Evolutionary conservation across 2,329 filamentous ascomycete species (phyloP), one percentile per base, ranked within the genome.

Genomic region (Magnaporthiopsis incrustans): DNA sequence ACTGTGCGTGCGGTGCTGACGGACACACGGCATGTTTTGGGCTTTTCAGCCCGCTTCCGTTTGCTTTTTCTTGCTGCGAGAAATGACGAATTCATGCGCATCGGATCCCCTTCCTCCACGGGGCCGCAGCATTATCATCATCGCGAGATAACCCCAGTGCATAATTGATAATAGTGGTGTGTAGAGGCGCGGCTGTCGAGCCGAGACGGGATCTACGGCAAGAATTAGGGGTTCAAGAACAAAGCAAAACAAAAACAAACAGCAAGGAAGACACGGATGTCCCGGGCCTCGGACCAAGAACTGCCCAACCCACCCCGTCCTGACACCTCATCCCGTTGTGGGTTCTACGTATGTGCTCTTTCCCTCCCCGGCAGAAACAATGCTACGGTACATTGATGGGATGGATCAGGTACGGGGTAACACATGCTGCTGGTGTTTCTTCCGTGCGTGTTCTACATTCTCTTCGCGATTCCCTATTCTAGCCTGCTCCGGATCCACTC

Each of bases 401-500:
- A 50, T 5, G 38, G 30, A 30, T 30, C 2, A 30, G 27, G 33
- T 35, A 1, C 8, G 11, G 8, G 12, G 33, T 35, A 35, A 35
- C 33, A 35, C 33, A 10, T 35, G 33, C 33, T 35, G 33, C 33
- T 35, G 12, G 33, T 12, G 11, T 35, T 12, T 12, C 6, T 53
- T 53, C 44, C n/a, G 44, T 22, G 44, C 44, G 44, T 50, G 44
- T 50, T 50, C 44, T n/a, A 5, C 18, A 8, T 22, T 53, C n/a
- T 53, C 44, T 25, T 25, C 44, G 22, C 44, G 8, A 22, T 56
- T 30, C 18, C 61, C 61, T 58, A 59, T 64, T 62, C 67, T 69
- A 71, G 71, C 63, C 70, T 65, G 12, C 66, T 76, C 65, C 81
- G 75, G 56, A 84, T 79, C 79, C 81, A 84, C 69, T 84, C 81